These are phyloP conservation scores for Phlebiopsis gigantea DNA, from an alignment of 768 basidiomycete genomes.

Conservation along the genomic window DNA sequence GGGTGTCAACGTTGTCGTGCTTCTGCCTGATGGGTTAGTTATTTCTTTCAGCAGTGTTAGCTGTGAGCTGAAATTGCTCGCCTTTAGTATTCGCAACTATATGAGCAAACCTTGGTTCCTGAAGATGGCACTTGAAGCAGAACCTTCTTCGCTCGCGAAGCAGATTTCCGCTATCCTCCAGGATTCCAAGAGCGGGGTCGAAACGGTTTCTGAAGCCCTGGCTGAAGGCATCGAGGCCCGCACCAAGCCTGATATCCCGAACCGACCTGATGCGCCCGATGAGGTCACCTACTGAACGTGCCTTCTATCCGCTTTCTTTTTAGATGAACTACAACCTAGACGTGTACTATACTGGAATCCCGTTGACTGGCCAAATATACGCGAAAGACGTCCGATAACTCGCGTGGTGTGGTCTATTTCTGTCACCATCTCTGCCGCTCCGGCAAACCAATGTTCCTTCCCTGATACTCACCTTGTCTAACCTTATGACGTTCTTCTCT, in stretches of 20 bases:
- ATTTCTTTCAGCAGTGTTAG: no score
- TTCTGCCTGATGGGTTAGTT: slow-evolving; percentile 86
- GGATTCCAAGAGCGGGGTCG: slow-evolving; percentile 15
- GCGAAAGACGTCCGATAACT: background rate
- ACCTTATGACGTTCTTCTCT: no score
- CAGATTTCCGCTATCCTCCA: slow-evolving; percentile 39
- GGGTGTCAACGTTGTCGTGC: slow-evolving; percentile 82
- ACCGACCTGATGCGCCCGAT: slow-evolving; percentile 16
- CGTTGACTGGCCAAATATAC: background rate
- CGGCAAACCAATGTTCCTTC: background rate
- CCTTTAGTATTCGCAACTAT: slow-evolving; percentile 78
- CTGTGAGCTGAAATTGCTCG: no score
- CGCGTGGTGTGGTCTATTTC: background rate
- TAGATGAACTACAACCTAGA: background rate
- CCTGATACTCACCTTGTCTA: no score
- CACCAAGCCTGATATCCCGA: slow-evolving; percentile 11
- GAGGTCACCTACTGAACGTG: slow-evolving; percentile 7
- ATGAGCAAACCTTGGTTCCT: slow-evolving; percentile 94
- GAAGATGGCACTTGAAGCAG: slow-evolving; percentile 52
- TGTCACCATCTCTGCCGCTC: background rate
- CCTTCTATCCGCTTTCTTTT: background rate
- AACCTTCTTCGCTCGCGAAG: slow-evolving; percentile 48
- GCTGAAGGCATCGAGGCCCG: slow-evolving; percentile 18
- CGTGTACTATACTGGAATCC: background rate
- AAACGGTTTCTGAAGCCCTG: slow-evolving; percentile 15